These are phyloP conservation scores for Boletus speciosus DNA, from an alignment of 768 basidiomycete genomes.

Conservation along the genomic window DNA sequence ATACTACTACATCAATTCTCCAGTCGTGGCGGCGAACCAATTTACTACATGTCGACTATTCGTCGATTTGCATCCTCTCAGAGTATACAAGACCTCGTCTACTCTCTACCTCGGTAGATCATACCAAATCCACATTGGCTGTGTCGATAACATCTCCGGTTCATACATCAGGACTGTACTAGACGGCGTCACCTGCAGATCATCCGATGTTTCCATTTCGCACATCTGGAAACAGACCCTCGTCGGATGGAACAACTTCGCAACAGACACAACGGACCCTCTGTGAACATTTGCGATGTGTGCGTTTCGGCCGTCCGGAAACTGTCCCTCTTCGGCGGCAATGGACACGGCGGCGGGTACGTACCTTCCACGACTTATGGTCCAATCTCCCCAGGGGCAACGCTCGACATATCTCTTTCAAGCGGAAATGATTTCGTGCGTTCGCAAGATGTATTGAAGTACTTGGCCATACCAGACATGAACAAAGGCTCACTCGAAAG, in stretches of 20 bases:
- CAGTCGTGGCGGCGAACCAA: not conserved
- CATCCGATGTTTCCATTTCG: too few species aligned
- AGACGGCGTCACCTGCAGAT: too few species aligned
- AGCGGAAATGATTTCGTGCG: constrained; percentile 80
- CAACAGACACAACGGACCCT: too few species aligned
- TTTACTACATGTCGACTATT: not conserved
- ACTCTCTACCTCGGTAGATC: not conserved
- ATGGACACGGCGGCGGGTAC: too few species aligned
- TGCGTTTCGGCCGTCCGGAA: too few species aligned
- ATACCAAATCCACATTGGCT: not conserved
- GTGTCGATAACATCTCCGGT: not conserved
- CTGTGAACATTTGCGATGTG: too few species aligned
- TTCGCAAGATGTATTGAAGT: constrained; percentile 87
- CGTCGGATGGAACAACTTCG: too few species aligned
- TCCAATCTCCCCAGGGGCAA: constrained; percentile 47
- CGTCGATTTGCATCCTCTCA: not conserved
- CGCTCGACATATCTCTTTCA: constrained; percentile 80
- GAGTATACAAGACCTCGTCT: not conserved
- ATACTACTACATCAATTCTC: not conserved
- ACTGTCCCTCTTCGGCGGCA: too few species aligned
- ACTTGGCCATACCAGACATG: constrained; percentile 38
- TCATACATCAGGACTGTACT: too few species aligned
- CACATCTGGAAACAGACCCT: too few species aligned
- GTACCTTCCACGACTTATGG: too few species aligned
- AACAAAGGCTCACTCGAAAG: too few species aligned